phyloP scores from a whole-genome alignment of 257 asterid species.

The Solanum peruvianum region DNA sequence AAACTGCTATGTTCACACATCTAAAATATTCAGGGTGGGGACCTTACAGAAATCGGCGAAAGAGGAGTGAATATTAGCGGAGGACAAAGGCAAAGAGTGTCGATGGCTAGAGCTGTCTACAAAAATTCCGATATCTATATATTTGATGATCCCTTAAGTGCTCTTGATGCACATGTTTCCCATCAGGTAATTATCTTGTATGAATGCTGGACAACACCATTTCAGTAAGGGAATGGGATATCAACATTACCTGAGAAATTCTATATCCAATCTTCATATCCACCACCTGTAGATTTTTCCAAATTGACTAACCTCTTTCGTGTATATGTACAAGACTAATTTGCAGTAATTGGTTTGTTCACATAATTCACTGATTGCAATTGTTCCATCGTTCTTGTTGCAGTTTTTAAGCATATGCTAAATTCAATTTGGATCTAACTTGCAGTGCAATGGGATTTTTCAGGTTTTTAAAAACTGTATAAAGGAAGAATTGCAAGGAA shows the following conservation, averaged over 20 bases:
- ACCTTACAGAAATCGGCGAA: slow-evolving; percentile 94
- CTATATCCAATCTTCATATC: not conserved
- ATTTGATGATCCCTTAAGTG: slow-evolving; percentile 88
- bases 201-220: not conserved
- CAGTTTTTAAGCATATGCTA: not conserved
- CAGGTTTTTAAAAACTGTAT: slow-evolving; percentile 78
- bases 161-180: slow-evolving; percentile 82
- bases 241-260: not conserved
- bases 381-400: not conserved
- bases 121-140: slow-evolving; percentile 76
- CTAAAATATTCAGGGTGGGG: slow-evolving; percentile 48
- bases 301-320: not conserved
- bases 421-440: not conserved
- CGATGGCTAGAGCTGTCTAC: slow-evolving; percentile 93
- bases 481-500: slow-evolving; percentile 62
- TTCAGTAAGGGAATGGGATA: not conserved
- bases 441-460: not conserved
- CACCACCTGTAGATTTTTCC: not conserved
- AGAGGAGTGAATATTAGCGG: slow-evolving; percentile 92
- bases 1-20: not conserved
- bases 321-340: not conserved
- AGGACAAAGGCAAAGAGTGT: slow-evolving; percentile 93
- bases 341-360: not conserved
- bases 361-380: not conserved
- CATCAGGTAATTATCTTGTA: slow-evolving; percentile 43